Conservation (phyloP, 108 stramenopile species). For the Poteriospumella lacustris region DNA sequence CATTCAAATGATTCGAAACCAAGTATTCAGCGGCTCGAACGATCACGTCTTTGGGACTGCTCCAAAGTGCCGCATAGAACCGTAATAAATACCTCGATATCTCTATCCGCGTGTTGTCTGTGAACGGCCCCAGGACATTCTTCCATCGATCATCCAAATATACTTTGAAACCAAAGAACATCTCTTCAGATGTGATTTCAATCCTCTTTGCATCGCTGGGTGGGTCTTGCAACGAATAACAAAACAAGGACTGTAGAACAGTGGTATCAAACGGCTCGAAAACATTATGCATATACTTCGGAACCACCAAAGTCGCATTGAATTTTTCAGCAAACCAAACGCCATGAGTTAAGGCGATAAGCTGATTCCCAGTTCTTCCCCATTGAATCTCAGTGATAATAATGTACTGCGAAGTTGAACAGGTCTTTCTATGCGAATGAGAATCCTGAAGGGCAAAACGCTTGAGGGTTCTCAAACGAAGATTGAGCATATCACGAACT, state of each 20-base stretch:
- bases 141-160: background rate
- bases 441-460: too few species aligned
- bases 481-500: too few species aligned
- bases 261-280: background rate
- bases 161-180: background rate
- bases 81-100: background rate
- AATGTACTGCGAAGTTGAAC: background rate
- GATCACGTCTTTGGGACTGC: background rate
- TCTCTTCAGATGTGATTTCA: constrained; percentile 15
- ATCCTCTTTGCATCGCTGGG: background rate
- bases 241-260: background rate
- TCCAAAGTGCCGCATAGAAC: background rate
- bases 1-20: background rate
- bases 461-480: too few species aligned
- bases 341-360: background rate
- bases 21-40: background rate
- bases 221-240: constrained; percentile 1
- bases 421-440: background rate
- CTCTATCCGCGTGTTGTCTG: background rate
- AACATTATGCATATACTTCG: background rate
- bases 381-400: background rate
- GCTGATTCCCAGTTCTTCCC: background rate
- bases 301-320: constrained; percentile 10
- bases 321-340: background rate
- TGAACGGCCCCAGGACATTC: background rate